Conservation (phyloP, 345 rosid genomes). For the Ceriops decandra region DNA sequence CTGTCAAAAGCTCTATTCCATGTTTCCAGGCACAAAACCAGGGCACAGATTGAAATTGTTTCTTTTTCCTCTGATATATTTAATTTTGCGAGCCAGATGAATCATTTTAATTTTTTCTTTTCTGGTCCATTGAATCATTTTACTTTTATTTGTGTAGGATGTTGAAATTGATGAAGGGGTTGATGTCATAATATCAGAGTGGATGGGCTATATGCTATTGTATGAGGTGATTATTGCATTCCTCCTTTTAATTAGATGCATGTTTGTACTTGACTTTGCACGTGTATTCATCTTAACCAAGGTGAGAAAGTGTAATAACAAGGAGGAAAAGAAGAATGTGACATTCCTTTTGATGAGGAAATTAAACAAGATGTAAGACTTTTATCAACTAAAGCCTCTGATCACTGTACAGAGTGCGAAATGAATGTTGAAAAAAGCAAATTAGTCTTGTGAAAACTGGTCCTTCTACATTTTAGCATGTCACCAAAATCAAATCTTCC, state of each 20-base stretch:
- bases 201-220: slow-evolving; percentile 99
- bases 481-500: no score
- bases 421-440: no score
- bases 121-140: slow-evolving; percentile 1
- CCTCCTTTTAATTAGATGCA: neutral
- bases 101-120: neutral
- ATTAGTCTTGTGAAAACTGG: no score
- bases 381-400: no score
- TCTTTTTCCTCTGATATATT: slow-evolving; percentile 2
- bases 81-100: slow-evolving; percentile 8
- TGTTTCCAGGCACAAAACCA: neutral
- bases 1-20: neutral
- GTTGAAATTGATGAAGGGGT: slow-evolving; percentile 92
- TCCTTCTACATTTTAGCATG: no score
- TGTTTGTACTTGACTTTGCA: neutral
- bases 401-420: no score
- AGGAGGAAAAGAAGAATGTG: no score
- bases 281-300: no score
- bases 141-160: slow-evolving; percentile 52
- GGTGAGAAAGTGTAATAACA: no score
- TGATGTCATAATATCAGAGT: slow-evolving; percentile 92
- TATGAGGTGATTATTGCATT: slow-evolving; percentile 65
- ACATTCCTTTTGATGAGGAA: no score
- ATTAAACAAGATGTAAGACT: no score
- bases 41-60: neutral